These are phyloP conservation scores for Syzygium syzygioides DNA, from an alignment of 441 rosid genomes.

Conservation along the genomic window DNA sequence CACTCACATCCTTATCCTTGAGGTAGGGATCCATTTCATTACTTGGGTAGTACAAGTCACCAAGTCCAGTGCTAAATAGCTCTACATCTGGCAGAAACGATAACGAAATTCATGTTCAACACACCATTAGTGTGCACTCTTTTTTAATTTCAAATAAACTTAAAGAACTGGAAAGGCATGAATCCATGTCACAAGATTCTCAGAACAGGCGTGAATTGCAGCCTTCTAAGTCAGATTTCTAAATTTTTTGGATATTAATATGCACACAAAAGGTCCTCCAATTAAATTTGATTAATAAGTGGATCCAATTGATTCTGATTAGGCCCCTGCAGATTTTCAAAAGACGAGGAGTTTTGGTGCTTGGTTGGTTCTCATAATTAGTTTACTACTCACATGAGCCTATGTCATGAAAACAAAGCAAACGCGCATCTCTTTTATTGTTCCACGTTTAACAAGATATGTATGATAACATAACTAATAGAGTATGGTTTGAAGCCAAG, in stretches of 20 bases:
- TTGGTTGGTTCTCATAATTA: background rate
- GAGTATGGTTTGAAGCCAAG: background rate
- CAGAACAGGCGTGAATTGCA: background rate
- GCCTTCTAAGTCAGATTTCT: background rate
- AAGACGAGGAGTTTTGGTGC: background rate
- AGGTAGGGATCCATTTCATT: constrained; percentile 85
- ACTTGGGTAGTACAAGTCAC: constrained; percentile 77
- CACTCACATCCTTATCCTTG: constrained; percentile 18
- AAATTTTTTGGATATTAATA: background rate
- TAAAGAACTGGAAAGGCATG: background rate
- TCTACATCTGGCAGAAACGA: constrained; percentile 39
- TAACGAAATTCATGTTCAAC: background rate
- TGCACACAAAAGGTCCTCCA: background rate
- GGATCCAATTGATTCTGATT: background rate
- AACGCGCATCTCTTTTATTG: background rate
- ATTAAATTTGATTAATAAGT: background rate
- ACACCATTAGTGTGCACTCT: background rate
- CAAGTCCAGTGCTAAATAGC: constrained; percentile 58
- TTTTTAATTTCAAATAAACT: background rate
- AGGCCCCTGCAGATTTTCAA: background rate
- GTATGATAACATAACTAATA: background rate
- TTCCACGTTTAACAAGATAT: background rate
- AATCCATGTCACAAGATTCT: background rate
- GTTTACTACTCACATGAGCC: background rate
- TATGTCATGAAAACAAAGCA: background rate